Evolutionary conservation across 1,284 basidiomycete species (phyloP).

Genomic region (Leccinum brunneo-olivaceum): DNA sequence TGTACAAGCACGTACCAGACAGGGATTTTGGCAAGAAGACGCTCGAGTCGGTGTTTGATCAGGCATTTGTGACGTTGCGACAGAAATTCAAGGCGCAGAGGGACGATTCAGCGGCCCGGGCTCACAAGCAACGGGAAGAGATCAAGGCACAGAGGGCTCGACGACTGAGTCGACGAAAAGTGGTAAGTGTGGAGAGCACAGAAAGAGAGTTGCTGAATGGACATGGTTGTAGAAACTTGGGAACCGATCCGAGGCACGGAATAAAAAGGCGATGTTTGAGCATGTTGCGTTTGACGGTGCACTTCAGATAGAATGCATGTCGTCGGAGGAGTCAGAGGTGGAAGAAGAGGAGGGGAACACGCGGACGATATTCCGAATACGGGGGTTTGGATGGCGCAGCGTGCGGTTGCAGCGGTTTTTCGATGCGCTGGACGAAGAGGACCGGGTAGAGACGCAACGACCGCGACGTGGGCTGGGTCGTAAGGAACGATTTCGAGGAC

Average conservation of each 20-base stretch:
- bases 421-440: constrained; percentile 51
- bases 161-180: constrained; percentile 52
- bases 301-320: constrained; percentile 68
- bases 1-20: constrained; percentile 57
- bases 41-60: constrained; percentile 61
- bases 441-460: constrained; percentile 38
- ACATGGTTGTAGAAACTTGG: constrained; percentile 50
- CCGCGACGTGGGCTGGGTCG: constrained; percentile 53
- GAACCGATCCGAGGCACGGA: constrained; percentile 52
- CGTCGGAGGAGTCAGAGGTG: constrained; percentile 64
- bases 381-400: constrained; percentile 59
- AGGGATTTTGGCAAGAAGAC: constrained; percentile 59
- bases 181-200: constrained; percentile 35
- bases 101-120: constrained; percentile 38
- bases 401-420: constrained; percentile 52
- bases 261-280: constrained; percentile 45
- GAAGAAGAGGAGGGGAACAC: constrained; percentile 33
- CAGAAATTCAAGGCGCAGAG: constrained; percentile 58
- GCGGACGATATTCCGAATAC: constrained; percentile 39
- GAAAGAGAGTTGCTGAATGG: background rate
- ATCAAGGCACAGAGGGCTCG: constrained; percentile 54
- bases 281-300: constrained; percentile 62
- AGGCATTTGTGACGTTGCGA: constrained; percentile 60
- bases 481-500: constrained; percentile 48
- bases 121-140: constrained; percentile 47